Conservation (phyloP, 768 basidiomycete species). For the Omphalotus guepiniiformis region DNA sequence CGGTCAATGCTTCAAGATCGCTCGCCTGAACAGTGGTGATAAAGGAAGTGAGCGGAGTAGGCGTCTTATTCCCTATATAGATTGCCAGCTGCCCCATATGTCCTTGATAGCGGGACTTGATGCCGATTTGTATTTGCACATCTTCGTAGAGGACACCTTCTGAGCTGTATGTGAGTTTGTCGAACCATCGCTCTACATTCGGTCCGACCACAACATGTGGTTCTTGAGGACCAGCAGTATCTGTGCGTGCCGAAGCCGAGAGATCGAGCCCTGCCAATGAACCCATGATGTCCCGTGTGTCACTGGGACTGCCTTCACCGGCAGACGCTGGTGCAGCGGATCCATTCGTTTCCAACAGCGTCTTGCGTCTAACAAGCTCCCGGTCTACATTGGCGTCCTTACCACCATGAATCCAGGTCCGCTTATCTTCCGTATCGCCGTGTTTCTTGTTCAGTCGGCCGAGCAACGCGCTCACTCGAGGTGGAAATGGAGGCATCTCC, state of each 20-base stretch:
- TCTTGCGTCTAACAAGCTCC: constrained; percentile 54
- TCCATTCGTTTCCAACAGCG: constrained; percentile 32
- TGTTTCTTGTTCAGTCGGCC: constrained; percentile 86
- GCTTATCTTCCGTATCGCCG: constrained; percentile 90
- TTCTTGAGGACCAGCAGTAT: constrained; percentile 29
- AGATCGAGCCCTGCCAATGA: constrained; percentile 84
- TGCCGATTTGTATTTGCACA: constrained; percentile 88
- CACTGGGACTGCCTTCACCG: constrained; percentile 18
- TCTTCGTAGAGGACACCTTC: constrained; percentile 97
- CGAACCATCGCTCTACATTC: constrained; percentile 87
- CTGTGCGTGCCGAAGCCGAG: constrained; percentile 24
- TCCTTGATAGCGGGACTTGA: constrained; percentile 96
- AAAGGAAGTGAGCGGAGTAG: constrained; percentile 85
- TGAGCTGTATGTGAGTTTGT: constrained; percentile 68
- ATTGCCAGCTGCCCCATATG: constrained; percentile 91
- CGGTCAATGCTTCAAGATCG: constrained; percentile 72
- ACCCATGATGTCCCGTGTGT: constrained; percentile 56
- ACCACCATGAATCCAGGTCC: constrained; percentile 95
- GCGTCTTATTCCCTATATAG: constrained; percentile 94
- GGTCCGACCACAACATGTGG: constrained; percentile 62
- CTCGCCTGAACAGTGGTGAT: constrained; percentile 74
- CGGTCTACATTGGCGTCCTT: constrained; percentile 86
- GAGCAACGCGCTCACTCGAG: constrained; percentile 86
- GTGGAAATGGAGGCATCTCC: constrained; percentile 98
- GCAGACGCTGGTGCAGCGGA: constrained; percentile 31